Evolutionary conservation across 495 filamentous ascomycete species (phyloP).

Genomic region (Parathielavia appendiculata): DNA sequence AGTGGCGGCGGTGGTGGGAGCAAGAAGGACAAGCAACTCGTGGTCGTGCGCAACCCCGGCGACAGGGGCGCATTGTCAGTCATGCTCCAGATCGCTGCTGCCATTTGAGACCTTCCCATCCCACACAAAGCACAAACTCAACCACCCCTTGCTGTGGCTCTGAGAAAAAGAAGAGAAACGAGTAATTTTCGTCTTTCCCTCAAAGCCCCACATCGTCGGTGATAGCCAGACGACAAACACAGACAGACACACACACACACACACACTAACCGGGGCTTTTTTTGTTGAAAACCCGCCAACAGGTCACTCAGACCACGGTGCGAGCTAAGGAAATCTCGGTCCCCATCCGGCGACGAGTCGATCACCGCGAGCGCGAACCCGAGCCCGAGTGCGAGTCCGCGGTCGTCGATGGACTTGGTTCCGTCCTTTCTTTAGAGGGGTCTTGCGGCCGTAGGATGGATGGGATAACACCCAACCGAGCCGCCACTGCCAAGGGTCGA

Average conservation of each 20-base stretch:
- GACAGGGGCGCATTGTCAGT: conserved; percentile 35
- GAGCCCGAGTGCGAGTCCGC: not conserved
- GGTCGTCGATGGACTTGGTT: conserved; percentile 12
- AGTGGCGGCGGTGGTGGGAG: conserved; percentile 12
- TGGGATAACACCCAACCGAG: too few species aligned
- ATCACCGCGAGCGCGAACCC: not conserved
- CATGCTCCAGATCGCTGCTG: conserved; percentile 31
- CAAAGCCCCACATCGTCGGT: not conserved
- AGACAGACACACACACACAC: not conserved
- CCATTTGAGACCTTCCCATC: conserved; percentile 17
- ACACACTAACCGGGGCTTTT: conserved; percentile 9
- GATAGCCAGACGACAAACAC: not conserved
- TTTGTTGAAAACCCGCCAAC: not conserved
- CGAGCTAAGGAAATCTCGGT: not conserved
- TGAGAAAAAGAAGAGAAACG: not conserved
- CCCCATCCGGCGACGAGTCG: not conserved
- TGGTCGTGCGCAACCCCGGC: conserved; percentile 33
- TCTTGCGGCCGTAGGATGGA: not conserved
- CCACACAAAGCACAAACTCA: not conserved
- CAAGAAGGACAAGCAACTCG: conserved; percentile 32
- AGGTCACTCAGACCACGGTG: conserved; percentile 10
- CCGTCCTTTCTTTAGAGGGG: not conserved
- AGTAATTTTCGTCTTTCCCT: not conserved
- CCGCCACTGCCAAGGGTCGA: too few species aligned
- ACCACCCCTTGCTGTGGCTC: not conserved